phyloP scores from a whole-genome alignment of 768 basidiomycete species.

The Mycena amicta region DNA sequence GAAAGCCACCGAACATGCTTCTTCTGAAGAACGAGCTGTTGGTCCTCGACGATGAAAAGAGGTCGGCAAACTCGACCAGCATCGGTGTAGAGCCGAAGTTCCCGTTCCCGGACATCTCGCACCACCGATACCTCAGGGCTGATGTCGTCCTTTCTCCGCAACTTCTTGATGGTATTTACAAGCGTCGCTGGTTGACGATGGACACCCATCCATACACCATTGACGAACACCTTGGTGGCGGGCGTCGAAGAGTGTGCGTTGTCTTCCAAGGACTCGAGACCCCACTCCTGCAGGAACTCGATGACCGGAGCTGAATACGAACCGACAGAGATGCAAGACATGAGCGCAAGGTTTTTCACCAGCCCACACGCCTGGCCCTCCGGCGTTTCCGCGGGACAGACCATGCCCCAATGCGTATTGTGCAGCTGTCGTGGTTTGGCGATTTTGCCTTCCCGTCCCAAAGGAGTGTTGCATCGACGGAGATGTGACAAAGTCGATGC shows the following conservation, averaged over 20 bases:
- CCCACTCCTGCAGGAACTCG: slow-evolving; percentile 99
- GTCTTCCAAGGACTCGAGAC: slow-evolving; percentile 91
- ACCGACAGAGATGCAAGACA: slow-evolving; percentile 98
- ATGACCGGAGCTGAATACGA: slow-evolving; percentile 95
- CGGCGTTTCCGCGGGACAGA: slow-evolving; percentile 98
- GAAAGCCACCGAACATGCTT: slow-evolving; percentile 78
- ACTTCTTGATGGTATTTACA: slow-evolving; percentile 89
- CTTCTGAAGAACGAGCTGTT: slow-evolving; percentile 81
- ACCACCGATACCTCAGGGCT: slow-evolving; percentile 96
- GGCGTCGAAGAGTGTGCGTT: slow-evolving; percentile 83
- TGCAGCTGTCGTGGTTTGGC: slow-evolving; percentile 99
- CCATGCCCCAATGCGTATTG: slow-evolving; percentile 99
- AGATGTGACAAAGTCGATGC: slow-evolving; percentile 97
- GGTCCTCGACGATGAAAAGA: slow-evolving; percentile 93
- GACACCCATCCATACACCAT: slow-evolving; percentile 99
- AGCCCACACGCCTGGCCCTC: slow-evolving; percentile 99
- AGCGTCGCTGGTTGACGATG: slow-evolving; percentile 93
- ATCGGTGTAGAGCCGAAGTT: slow-evolving; percentile 93
- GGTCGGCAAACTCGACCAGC: slow-evolving; percentile 97
- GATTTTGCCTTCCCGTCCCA: slow-evolving; percentile 98
- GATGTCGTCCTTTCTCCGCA: slow-evolving; percentile 93
- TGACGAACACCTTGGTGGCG: slow-evolving; percentile 96
- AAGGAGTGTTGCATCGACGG: slow-evolving; percentile 96
- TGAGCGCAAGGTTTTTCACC: slow-evolving; percentile 96
- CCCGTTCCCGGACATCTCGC: slow-evolving; percentile 94